Percentiles rank a stretch among this genome's conserved stretches.
Evolutionary conservation across 805 yeast genomes (phyloP).

Genomic region (Candida vaughaniae): DNA sequence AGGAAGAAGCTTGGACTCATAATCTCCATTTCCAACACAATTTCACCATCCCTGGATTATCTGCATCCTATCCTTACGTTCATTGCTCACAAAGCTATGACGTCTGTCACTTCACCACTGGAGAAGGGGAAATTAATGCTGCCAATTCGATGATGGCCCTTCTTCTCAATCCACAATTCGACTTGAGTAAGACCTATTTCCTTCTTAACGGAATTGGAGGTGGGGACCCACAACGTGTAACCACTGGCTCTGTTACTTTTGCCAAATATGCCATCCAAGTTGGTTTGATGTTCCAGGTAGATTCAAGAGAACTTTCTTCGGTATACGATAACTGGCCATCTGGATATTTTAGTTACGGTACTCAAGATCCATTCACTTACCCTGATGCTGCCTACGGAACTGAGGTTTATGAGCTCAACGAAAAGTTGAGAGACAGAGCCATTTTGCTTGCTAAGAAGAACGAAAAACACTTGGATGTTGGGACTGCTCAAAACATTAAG

Average conservation of each 20-base stretch:
- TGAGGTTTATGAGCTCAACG: conserved; percentile 64
- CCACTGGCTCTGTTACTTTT: conserved; percentile 60
- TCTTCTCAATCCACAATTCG: conserved; percentile 52
- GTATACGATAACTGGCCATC: conserved; percentile 51
- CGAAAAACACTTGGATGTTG: conserved; percentile 41
- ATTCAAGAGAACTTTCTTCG: conserved; percentile 41
- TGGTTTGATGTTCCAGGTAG: conserved; percentile 58
- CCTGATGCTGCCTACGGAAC: conserved; percentile 61
- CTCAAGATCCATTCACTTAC: conserved; percentile 47
- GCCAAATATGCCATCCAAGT: conserved; percentile 63
- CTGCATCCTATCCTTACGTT: conserved; percentile 56
- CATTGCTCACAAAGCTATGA: conserved; percentile 51
- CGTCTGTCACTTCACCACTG: conserved; percentile 63
- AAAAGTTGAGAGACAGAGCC: conserved; percentile 57
- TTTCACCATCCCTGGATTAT: conserved; percentile 63
- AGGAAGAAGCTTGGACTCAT: conserved; percentile 52
- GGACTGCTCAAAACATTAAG: conserved; percentile 42
- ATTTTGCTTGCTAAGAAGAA: conserved; percentile 44
- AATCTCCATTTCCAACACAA: conserved; percentile 49
- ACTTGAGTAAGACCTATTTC: conserved; percentile 59
- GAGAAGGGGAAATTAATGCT: conserved; percentile 69
- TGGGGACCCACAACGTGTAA: conserved; percentile 53
- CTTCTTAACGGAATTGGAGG: conserved; percentile 68
- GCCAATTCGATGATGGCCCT: conserved; percentile 59
- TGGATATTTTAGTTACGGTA: conserved; percentile 59